These are phyloP conservation scores for Ilyonectria destructans DNA, from an alignment of 2,329 filamentous ascomycete species.

Conservation along the genomic window DNA sequence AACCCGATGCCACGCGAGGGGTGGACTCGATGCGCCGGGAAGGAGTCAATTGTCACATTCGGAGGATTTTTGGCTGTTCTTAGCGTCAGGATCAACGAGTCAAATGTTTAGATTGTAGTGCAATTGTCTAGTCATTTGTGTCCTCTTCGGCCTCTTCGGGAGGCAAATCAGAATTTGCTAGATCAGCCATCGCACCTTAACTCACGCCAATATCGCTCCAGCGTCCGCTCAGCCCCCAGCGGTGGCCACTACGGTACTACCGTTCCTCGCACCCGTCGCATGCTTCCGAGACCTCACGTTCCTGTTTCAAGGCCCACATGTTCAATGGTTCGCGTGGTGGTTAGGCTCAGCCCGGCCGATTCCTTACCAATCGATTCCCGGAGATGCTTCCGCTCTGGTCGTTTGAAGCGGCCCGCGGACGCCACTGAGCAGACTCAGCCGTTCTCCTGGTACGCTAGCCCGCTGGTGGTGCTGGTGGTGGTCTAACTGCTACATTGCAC, in stretches of 20 bases:
- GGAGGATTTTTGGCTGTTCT: neutral
- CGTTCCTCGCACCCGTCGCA: neutral
- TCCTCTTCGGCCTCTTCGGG: too few relatives aligned
- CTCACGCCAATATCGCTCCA: neutral
- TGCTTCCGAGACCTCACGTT: neutral
- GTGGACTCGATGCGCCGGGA: neutral
- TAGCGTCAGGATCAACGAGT: too few relatives aligned
- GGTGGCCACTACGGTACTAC: neutral
- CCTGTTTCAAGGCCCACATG: constrained; percentile 1
- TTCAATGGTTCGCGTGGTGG: neutral
- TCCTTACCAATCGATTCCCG: neutral
- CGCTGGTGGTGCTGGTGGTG: too few relatives aligned
- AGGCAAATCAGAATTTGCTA: too few relatives aligned
- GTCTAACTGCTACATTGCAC: neutral
- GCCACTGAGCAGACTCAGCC: neutral
- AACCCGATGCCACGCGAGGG: constrained; percentile 3
- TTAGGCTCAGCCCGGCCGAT: neutral
- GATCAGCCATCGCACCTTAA: neutral
- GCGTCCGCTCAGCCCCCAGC: neutral
- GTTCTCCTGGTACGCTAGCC: neutral
- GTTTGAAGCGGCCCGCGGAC: neutral
- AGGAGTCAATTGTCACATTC: constrained; percentile 1
- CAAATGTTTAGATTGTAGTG: too few relatives aligned
- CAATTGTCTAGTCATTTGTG: too few relatives aligned
- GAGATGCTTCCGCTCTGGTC: neutral